These are phyloP conservation scores for Kandelia obovata DNA, from an alignment of 345 rosid species.

Conservation along the genomic window DNA sequence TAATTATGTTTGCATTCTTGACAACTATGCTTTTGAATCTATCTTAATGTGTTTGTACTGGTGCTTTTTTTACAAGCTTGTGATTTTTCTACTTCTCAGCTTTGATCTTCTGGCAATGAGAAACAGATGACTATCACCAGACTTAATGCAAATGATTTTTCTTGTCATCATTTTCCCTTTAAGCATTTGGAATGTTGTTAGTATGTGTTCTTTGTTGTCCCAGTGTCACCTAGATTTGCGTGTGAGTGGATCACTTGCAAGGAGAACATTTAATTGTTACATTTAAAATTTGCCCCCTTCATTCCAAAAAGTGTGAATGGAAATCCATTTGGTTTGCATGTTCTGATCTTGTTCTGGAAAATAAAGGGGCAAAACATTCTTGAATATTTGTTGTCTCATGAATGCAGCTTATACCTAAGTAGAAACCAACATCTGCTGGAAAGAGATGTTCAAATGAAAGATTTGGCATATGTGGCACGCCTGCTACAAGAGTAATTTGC, in stretches of 20 bases:
- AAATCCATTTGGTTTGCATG: conserved; percentile 26
- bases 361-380: conserved; percentile 54
- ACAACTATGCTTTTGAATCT: too few relatives aligned
- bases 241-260: background rate
- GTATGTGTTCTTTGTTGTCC: background rate
- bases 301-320: conserved; percentile 9
- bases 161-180: background rate
- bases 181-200: background rate
- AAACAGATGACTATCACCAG: background rate
- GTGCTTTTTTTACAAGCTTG: background rate
- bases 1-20: background rate
- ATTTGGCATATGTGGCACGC: conserved; percentile 84
- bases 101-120: background rate
- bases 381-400: conserved; percentile 81
- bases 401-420: conserved; percentile 93
- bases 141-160: background rate
- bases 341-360: conserved; percentile 37
- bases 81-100: background rate
- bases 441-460: conserved; percentile 89
- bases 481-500: conserved; percentile 98
- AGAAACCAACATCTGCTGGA: conserved; percentile 82
- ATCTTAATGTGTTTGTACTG: background rate
- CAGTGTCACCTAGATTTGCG: background rate
- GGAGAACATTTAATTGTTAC: background rate
- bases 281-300: conserved; percentile 14